phyloP scores from a whole-genome alignment of 1,284 basidiomycete genomes.

The Fomitopsis schrenkii region DNA sequence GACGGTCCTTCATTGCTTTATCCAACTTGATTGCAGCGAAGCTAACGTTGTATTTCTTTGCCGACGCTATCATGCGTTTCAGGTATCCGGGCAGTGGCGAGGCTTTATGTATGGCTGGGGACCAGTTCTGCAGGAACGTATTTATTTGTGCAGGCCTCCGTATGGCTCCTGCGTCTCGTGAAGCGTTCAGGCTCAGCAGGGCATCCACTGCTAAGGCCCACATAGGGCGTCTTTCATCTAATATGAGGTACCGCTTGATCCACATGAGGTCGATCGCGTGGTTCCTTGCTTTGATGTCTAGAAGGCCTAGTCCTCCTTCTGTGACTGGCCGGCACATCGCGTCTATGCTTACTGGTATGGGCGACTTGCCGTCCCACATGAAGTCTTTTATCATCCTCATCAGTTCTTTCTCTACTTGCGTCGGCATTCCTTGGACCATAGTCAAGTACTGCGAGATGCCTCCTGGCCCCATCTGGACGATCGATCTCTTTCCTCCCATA shows the following conservation, averaged over 20 bases:
- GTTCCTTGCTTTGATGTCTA: no score
- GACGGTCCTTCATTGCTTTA: background rate
- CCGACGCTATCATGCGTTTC: background rate
- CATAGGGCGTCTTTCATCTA: background rate
- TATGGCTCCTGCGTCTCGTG: no score
- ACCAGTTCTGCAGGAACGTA: background rate
- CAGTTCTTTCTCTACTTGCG: background rate
- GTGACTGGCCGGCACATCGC: background rate
- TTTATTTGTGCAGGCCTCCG: background rate
- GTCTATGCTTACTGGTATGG: background rate
- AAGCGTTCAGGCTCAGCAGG: background rate
- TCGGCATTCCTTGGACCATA: slow-evolving; percentile 22
- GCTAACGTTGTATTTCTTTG: background rate
- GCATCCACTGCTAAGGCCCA: background rate
- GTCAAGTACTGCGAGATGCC: slow-evolving; percentile 24
- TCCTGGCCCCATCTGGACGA: slow-evolving; percentile 19
- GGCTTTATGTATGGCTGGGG: background rate
- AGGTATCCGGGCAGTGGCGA: background rate
- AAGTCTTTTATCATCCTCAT: background rate
- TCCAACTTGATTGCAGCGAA: background rate
- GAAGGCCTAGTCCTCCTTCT: no score
- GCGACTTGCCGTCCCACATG: background rate
- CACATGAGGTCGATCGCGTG: background rate
- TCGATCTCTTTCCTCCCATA: slow-evolving; percentile 10
- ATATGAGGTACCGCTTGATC: background rate